phyloP scores from a whole-genome alignment of 495 filamentous ascomycete genomes.

The Neurospora africana region DNA sequence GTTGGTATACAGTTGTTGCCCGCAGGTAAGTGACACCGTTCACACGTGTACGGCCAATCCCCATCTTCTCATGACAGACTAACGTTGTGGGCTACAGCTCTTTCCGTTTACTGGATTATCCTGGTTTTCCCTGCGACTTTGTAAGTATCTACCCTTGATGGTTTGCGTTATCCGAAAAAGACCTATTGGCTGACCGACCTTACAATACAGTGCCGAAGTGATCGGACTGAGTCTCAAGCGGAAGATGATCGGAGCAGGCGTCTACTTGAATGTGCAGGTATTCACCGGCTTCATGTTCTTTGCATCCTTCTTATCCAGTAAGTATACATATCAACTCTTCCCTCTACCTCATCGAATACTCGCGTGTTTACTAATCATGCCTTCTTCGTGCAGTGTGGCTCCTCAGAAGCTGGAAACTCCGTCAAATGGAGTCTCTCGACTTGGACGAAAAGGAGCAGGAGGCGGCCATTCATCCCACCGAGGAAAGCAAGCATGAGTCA shows the following conservation, averaged over 20 bases:
- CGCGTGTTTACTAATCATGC: neutral
- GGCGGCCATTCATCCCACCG: constrained; percentile 10
- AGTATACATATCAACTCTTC: neutral
- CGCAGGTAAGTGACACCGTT: constrained; percentile 30
- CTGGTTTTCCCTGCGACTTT: constrained; percentile 65
- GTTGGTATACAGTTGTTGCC: constrained; percentile 64
- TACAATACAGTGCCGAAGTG: constrained; percentile 42
- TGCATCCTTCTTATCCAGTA: constrained; percentile 29
- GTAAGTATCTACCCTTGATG: constrained; percentile 9
- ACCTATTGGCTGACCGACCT: neutral
- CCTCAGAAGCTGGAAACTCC: constrained; percentile 34
- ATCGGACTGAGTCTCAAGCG: constrained; percentile 58
- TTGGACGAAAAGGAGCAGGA: constrained; percentile 20
- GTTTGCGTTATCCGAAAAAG: neutral
- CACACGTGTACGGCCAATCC: neutral
- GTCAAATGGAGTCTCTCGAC: constrained; percentile 23
- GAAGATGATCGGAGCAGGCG: constrained; percentile 24
- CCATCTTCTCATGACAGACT: neutral
- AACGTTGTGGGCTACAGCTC: constrained; percentile 18
- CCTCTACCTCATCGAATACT: neutral
- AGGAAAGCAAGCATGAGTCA: neutral
- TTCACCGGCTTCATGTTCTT: constrained; percentile 30
- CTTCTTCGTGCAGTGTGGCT: constrained; percentile 21
- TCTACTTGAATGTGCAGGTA: constrained; percentile 32
- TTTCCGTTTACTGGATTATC: constrained; percentile 68